These are phyloP conservation scores for Alnus rubra DNA, from an alignment of 306 rosid species.

Conservation along the genomic window DNA sequence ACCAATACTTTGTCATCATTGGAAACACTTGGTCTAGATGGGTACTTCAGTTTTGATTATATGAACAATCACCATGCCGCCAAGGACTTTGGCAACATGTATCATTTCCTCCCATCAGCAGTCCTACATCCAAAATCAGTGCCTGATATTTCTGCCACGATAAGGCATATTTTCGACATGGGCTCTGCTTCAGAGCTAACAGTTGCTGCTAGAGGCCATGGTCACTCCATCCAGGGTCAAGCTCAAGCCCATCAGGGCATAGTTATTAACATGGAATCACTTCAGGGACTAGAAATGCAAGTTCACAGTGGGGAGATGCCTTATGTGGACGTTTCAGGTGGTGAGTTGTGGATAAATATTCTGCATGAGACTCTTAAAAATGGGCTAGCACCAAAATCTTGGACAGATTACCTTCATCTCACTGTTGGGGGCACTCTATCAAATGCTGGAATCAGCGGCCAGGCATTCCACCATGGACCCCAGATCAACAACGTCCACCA, in stretches of 20 bases:
- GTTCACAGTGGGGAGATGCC: conserved; percentile 55
- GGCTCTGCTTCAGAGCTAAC: conserved; percentile 63
- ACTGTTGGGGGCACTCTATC: conserved; percentile 97
- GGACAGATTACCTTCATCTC: conserved; percentile 97
- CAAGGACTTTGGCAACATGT: conserved; percentile 76
- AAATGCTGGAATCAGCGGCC: conserved; percentile 93
- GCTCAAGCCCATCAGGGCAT: conserved; percentile 76
- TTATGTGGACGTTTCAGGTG: conserved; percentile 85
- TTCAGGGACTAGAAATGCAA: conserved; percentile 46
- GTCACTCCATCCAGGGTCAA: conserved; percentile 85
- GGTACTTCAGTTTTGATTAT: conserved; percentile 50
- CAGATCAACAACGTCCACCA: conserved; percentile 79
- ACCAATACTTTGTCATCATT: conserved; percentile 39
- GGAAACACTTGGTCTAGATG: conserved; percentile 61
- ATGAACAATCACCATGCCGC: conserved; percentile 56
- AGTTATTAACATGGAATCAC: conserved; percentile 80
- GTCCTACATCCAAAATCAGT: conserved; percentile 75
- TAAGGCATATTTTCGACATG: conserved; percentile 52
- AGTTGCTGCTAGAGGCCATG: conserved; percentile 94
- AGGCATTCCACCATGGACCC: conserved; percentile 94
- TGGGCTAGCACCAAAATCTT: conserved; percentile 92
- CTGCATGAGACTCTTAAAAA: conserved; percentile 76
- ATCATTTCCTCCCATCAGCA: conserved; percentile 72
- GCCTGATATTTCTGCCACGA: conserved; percentile 58
- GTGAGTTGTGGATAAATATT: conserved; percentile 91